Conservation (phyloP, 1,284 basidiomycete genomes). For the Apiotrichum veenhuisii region DNA sequence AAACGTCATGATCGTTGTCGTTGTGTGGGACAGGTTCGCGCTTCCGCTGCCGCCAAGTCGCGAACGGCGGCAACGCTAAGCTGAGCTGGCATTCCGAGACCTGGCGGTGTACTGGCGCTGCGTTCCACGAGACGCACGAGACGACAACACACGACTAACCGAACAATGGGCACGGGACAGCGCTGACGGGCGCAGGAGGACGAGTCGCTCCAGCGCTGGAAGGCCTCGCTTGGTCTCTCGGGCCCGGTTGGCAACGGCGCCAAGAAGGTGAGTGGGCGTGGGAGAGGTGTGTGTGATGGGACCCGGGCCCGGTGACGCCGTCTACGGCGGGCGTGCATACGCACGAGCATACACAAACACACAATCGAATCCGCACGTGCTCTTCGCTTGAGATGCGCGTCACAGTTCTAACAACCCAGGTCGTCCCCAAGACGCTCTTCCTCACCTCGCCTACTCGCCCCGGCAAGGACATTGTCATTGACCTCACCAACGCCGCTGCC, state of each 20-base stretch:
- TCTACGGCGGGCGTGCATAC: no score
- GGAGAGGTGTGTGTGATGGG: neutral
- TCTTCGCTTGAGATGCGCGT: no score
- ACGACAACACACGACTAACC: neutral
- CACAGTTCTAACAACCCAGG: conserved; percentile 23
- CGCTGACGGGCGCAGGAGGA: conserved; percentile 47
- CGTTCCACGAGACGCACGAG: no score
- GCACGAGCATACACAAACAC: neutral
- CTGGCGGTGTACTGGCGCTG: no score
- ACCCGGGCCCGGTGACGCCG: no score
- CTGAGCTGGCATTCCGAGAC: no score
- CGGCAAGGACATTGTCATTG: conserved; percentile 50
- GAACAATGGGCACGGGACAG: neutral
- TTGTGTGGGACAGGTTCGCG: no score
- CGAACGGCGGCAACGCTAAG: no score
- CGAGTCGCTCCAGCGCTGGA: conserved; percentile 57
- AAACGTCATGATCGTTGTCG: no score
- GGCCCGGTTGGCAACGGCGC: conserved; percentile 34
- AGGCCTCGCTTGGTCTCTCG: conserved; percentile 54
- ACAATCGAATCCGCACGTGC: neutral
- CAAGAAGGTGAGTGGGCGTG: conserved; percentile 33
- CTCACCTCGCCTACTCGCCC: conserved; percentile 51
- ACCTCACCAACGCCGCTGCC: conserved; percentile 48
- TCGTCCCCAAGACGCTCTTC: conserved; percentile 50
- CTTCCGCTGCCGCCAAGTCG: no score